phyloP scores from a whole-genome alignment of 2,329 filamentous ascomycete genomes.

The Cadophora gregata region DNA sequence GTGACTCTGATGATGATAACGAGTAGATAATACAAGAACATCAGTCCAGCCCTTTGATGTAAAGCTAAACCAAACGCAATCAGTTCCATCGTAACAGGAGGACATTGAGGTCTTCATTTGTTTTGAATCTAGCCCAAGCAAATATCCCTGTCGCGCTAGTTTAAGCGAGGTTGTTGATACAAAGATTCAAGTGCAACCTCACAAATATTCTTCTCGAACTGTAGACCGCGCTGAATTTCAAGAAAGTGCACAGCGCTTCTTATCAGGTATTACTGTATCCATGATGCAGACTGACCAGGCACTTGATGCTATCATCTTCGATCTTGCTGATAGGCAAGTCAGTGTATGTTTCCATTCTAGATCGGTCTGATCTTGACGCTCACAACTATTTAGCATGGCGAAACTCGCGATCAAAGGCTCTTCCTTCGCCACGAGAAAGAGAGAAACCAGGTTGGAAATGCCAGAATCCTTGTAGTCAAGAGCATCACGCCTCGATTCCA shows the following conservation, averaged over 20 bases:
- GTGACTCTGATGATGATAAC: too few relatives aligned
- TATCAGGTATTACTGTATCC: too few relatives aligned
- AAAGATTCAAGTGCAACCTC: too few relatives aligned
- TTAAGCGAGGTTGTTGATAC: slow-evolving; percentile 3
- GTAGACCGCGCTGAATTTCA: too few relatives aligned
- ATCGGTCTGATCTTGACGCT: neutral
- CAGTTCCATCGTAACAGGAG: too few relatives aligned
- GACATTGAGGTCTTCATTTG: neutral
- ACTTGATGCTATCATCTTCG: neutral
- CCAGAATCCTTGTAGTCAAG: neutral
- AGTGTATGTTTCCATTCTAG: neutral
- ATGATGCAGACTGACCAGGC: too few relatives aligned
- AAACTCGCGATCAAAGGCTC: neutral
- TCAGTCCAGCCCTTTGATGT: too few relatives aligned
- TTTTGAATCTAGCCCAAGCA: neutral
- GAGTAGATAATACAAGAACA: too few relatives aligned
- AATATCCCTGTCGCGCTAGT: neutral
- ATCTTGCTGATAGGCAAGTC: neutral
- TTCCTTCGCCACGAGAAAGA: neutral
- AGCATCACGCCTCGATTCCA: neutral
- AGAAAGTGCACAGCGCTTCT: too few relatives aligned
- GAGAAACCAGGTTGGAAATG: neutral
- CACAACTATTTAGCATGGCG: neutral
- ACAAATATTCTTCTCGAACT: too few relatives aligned
- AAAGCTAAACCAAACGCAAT: too few relatives aligned